These are phyloP conservation scores for Nicotiana obtusifolia DNA, from an alignment of 257 asterid species.

Conservation along the genomic window DNA sequence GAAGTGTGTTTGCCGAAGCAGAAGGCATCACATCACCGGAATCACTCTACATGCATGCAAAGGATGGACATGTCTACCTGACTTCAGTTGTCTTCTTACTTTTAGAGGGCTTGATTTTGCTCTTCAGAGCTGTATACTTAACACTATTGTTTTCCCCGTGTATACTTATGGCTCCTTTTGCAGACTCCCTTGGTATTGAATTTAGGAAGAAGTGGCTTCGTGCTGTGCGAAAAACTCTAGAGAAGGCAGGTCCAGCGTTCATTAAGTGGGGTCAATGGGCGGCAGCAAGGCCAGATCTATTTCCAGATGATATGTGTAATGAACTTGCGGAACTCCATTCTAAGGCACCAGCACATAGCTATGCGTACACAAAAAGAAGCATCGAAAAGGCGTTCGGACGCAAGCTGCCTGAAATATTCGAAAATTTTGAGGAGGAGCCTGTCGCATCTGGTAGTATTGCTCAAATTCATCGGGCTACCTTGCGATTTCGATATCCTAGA, in stretches of 20 bases:
- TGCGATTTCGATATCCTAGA: constrained; percentile 57
- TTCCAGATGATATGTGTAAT: constrained; percentile 62
- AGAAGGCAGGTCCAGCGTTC: constrained; percentile 91
- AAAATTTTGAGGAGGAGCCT: constrained; percentile 71
- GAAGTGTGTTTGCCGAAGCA: constrained; percentile 40
- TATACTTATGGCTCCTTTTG: constrained; percentile 74
- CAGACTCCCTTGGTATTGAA: constrained; percentile 58
- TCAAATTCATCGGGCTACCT: constrained; percentile 75
- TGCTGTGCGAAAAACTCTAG: constrained; percentile 56
- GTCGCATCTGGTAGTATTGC: constrained; percentile 91
- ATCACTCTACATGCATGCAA: constrained; percentile 48
- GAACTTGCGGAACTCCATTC: constrained; percentile 78
- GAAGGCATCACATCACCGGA: constrained; percentile 49
- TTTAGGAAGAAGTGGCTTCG: constrained; percentile 68
- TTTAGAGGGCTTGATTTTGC: constrained; percentile 59
- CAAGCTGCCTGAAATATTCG: constrained; percentile 61
- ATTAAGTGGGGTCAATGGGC: constrained; percentile 99
- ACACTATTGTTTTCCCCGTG: constrained; percentile 64
- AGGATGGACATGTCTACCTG: constrained; percentile 49
- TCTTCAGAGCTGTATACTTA: constrained; percentile 57
- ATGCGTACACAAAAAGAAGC: constrained; percentile 59
- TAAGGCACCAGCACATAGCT: constrained; percentile 79
- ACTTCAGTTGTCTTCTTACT: constrained; percentile 49
- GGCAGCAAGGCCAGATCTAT: constrained; percentile 87
- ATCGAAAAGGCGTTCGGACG: constrained; percentile 78